Conservation (phyloP, 805 yeast genomes). For the Myxozyma udenii region DNA sequence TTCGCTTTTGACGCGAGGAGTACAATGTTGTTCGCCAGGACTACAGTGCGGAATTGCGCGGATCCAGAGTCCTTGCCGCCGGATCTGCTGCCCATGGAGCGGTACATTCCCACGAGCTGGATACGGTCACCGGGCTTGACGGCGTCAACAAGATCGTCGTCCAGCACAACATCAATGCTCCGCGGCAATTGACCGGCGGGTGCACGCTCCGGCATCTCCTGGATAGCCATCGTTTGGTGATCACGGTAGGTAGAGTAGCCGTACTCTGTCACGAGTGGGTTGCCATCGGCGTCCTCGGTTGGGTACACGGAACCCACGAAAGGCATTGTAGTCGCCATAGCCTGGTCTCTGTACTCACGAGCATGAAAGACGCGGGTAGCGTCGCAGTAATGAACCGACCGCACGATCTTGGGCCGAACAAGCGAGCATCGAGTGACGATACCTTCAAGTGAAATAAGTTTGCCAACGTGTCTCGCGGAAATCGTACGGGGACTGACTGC, state of each 20-base stretch:
- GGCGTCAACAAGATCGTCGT: conserved; percentile 88
- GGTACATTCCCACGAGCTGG: conserved; percentile 88
- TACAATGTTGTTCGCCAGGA: conserved; percentile 84
- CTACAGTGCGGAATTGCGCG: conserved; percentile 74
- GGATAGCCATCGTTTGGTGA: conserved; percentile 88
- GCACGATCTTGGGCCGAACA: conserved; percentile 85
- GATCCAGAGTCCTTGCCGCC: conserved; percentile 41
- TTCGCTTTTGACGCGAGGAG: conserved; percentile 86
- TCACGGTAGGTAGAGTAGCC: conserved; percentile 91
- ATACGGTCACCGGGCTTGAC: conserved; percentile 96
- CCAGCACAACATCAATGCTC: conserved; percentile 85
- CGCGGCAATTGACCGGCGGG: conserved; percentile 98
- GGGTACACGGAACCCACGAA: conserved; percentile 67
- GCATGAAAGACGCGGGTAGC: conserved; percentile 79
- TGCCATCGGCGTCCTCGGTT: conserved; percentile 87
- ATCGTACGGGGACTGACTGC: conserved; percentile 85
- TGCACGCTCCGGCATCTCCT: conserved; percentile 96
- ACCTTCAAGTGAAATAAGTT: conserved; percentile 86
- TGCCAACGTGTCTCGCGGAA: conserved; percentile 70
- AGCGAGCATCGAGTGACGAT: conserved; percentile 91
- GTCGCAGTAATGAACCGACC: conserved; percentile 92
- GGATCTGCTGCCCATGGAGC: conserved; percentile 72
- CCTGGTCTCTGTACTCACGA: conserved; percentile 87
- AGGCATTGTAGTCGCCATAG: conserved; percentile 47
- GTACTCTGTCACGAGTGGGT: conserved; percentile 83